These are phyloP conservation scores for Citrus mangshanensis DNA, from an alignment of 345 rosid genomes.

Conservation along the genomic window DNA sequence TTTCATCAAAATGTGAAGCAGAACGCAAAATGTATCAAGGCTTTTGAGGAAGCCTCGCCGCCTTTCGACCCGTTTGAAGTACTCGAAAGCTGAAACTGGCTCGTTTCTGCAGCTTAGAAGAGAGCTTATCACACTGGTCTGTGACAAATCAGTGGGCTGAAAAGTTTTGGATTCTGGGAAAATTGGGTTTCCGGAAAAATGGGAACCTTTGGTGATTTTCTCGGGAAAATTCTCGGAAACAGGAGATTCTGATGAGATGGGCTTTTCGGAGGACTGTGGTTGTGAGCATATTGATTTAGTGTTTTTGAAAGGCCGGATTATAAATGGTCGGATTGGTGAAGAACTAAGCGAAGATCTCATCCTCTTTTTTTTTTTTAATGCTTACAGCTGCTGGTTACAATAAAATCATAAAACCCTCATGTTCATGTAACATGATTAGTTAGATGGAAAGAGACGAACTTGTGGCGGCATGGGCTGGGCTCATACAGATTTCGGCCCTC, in stretches of 20 bases:
- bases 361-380: neutral
- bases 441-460: neutral
- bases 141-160: constrained; percentile 13
- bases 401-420: neutral
- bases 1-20: constrained; percentile 55
- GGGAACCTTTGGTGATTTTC: constrained; percentile 13
- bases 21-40: constrained; percentile 41
- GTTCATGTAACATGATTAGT: too few species aligned
- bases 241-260: constrained; percentile 1
- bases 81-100: constrained; percentile 45
- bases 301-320: constrained; percentile 22
- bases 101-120: constrained; percentile 41
- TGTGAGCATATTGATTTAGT: constrained; percentile 39
- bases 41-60: constrained; percentile 34
- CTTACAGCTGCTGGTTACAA: too few species aligned
- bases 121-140: constrained; percentile 28
- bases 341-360: constrained; percentile 32
- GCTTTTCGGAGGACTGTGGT: constrained; percentile 22
- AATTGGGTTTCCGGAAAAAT: constrained; percentile 1
- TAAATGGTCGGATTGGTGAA: constrained; percentile 17
- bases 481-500: neutral
- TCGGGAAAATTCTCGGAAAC: constrained; percentile 15
- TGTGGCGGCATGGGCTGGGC: neutral
- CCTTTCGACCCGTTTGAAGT: constrained; percentile 32
- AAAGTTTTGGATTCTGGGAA: neutral